Evolutionary conservation across 768 basidiomycete species (phyloP).

Genomic region (Rossbeevera mucosa): DNA sequence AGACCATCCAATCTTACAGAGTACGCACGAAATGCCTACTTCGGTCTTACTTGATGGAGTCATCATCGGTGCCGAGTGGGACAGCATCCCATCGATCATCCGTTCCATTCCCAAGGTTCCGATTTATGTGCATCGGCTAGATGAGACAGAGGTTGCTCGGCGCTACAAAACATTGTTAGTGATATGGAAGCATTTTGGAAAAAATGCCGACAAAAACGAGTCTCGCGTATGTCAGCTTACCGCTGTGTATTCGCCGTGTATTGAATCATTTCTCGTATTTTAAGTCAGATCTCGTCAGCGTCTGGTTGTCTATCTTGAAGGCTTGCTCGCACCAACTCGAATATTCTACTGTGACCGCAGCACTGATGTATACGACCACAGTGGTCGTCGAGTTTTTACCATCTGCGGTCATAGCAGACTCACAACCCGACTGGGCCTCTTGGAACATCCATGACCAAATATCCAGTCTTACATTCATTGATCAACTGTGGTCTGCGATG

Average conservation of each 20-base stretch:
- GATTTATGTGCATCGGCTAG: slow-evolving; percentile 30
- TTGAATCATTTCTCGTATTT: slow-evolving; percentile 2
- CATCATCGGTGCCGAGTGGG: slow-evolving; percentile 28
- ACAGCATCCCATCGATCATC: slow-evolving; percentile 26
- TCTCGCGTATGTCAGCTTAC: slow-evolving; percentile 24
- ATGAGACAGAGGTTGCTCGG: slow-evolving; percentile 35
- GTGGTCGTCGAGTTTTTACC: slow-evolving; percentile 37
- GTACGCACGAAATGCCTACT: slow-evolving; percentile 25
- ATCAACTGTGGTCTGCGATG: slow-evolving; percentile 49
- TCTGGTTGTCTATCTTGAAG: slow-evolving; percentile 58
- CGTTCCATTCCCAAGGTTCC: slow-evolving; percentile 24
- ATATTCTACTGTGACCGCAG: slow-evolving; percentile 30
- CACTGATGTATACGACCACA: slow-evolving; percentile 33
- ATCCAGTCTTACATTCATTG: slow-evolving; percentile 36
- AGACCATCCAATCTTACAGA: slow-evolving; percentile 1
- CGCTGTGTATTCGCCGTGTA: neutral
- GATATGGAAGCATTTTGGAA: slow-evolving; percentile 35
- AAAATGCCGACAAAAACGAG: slow-evolving; percentile 12
- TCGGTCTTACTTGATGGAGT: slow-evolving; percentile 43
- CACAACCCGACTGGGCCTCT: slow-evolving; percentile 18
- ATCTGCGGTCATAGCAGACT: neutral
- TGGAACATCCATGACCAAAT: slow-evolving; percentile 31
- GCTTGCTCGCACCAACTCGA: slow-evolving; percentile 43
- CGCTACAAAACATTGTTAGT: slow-evolving; percentile 38
- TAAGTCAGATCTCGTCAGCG: slow-evolving; percentile 38